Base-by-base conservation (phyloP, 345 rosid species). In the Barbarea vulgaris region DNA sequence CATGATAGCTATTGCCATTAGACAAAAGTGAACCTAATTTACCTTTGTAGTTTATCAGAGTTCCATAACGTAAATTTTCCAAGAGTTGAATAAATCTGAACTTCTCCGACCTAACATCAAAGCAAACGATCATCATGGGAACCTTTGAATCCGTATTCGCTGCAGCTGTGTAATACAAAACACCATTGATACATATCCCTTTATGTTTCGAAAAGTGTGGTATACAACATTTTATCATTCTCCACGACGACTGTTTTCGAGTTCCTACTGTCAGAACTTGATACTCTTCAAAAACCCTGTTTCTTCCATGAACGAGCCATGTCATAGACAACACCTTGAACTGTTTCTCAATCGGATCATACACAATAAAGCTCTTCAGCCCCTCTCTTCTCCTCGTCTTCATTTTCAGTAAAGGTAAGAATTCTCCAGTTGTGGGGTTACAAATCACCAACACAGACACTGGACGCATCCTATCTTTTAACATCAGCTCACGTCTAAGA, bases 81-180 rank as follows among this genome's bases (percentile, higher is more conserved):
- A 0, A 1, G 17, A 41, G 0, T 41, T 1, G 3, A 33, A 66
- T 34, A 22, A 14, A 34, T 1, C 24, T 22, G 12, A 67, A 67
- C n/a, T 33, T 67, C 10, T 51, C 59, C 9, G 64, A 55, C 8
- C 28, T 41, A 12, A 69, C 21, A 5, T 63, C 68, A 63, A 63
- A 63, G 53, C 53, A 59, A 36, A 59, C 10, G 6, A 59, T 33
- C 7, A n/a, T n/a, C n/a, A 41, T 13, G 3, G 47, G 14, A 41
- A 1, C 47, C 2, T 0, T 0, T 10, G 14, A 36, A 3, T 36
- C 3, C 41, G 41, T 34, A 36, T 11, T 36, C 14, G 41, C 1
- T 3, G 14, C 1, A 36, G 41, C 41, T 36, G 3, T 36, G 41
- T 36, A 36, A 3, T 10, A 36, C 41, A 36, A 36, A 10, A 36